A percentile compares a stretch with the other conserved stretches of the same genome.
Conservation (phyloP, 1,284 basidiomycete genomes). For the Cryptococcus amylolentus region DNA sequence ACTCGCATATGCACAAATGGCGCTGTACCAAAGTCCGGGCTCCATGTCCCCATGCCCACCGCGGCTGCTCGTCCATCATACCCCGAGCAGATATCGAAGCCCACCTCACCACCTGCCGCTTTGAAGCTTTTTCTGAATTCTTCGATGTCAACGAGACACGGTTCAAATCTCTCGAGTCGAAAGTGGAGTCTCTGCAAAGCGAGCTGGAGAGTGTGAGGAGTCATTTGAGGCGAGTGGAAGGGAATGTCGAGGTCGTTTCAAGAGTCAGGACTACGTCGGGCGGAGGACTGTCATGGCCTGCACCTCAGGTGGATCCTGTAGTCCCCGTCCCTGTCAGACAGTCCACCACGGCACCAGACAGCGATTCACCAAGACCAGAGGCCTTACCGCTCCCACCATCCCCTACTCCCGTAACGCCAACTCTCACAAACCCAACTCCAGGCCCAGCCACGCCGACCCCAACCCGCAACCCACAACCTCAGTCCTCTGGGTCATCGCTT, state of each 20-base stretch:
- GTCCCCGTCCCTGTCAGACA: too few relatives aligned
- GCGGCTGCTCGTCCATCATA: constrained; percentile 61
- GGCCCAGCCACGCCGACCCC: not conserved
- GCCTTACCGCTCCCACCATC: not conserved
- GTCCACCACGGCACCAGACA: not conserved
- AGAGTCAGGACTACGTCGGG: not conserved
- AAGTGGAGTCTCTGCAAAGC: constrained; percentile 57
- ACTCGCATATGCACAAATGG: constrained; percentile 28
- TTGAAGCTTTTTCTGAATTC: constrained; percentile 62
- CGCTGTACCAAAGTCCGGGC: constrained; percentile 45
- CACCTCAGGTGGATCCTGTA: not conserved
- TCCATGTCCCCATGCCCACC: constrained; percentile 54
- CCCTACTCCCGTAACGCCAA: not conserved
- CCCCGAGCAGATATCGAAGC: constrained; percentile 50
- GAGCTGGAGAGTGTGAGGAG: constrained; percentile 60
- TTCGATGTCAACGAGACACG: constrained; percentile 55
- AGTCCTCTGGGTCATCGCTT: constrained; percentile 1
- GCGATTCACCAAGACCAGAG: not conserved
- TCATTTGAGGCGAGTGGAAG: constrained; percentile 57
- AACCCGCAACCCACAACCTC: not conserved
- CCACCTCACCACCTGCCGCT: constrained; percentile 58
- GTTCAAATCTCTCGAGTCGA: constrained; percentile 47
- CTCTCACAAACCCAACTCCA: not conserved
- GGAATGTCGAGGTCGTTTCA: constrained; percentile 1
- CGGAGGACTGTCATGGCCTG: not conserved